Conservation (phyloP, 306 rosid species). For the Amphicarpaea edgeworthii region DNA sequence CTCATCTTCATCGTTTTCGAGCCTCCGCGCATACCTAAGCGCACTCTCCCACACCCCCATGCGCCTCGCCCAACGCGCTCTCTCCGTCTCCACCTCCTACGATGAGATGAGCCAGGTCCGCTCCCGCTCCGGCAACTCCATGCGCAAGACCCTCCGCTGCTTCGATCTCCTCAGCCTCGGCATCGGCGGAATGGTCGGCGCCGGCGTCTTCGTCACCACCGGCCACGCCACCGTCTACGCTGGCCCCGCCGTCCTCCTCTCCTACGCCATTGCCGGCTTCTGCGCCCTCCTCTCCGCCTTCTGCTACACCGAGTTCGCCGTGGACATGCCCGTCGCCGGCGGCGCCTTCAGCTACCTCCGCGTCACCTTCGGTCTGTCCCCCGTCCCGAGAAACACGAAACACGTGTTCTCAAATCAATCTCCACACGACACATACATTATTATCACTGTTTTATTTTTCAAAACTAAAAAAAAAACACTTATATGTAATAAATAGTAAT, state of each 20-base stretch:
- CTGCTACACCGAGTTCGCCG: constrained; percentile 98
- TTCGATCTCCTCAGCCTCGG: constrained; percentile 78
- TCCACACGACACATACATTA: no score
- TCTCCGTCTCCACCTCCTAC: constrained; percentile 74
- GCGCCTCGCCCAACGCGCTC: constrained; percentile 75
- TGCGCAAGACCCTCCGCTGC: constrained; percentile 84
- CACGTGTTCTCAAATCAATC: no score
- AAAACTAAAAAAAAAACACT: no score
- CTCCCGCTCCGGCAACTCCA: constrained; percentile 69
- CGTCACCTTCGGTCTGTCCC: constrained; percentile 71
- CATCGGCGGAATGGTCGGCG: constrained; percentile 95
- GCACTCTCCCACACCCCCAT: constrained; percentile 72
- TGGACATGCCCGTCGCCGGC: constrained; percentile 95
- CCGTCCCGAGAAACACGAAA: no score
- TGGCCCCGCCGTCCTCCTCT: constrained; percentile 80
- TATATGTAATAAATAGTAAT: no score
- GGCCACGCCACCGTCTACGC: constrained; percentile 70
- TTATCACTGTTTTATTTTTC: no score
- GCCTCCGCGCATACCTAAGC: constrained; percentile 62
- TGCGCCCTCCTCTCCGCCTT: constrained; percentile 94
- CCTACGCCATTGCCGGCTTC: constrained; percentile 97
- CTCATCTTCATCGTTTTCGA: constrained; percentile 65
- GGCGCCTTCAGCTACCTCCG: constrained; percentile 99
- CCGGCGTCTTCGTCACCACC: constrained; percentile 89
- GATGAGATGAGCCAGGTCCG: constrained; percentile 70